Percentiles rank a stretch among this genome's conserved stretches.
Evolutionary conservation across 2,329 filamentous ascomycete genomes (phyloP).

Genomic region (Penicillium sp.): DNA sequence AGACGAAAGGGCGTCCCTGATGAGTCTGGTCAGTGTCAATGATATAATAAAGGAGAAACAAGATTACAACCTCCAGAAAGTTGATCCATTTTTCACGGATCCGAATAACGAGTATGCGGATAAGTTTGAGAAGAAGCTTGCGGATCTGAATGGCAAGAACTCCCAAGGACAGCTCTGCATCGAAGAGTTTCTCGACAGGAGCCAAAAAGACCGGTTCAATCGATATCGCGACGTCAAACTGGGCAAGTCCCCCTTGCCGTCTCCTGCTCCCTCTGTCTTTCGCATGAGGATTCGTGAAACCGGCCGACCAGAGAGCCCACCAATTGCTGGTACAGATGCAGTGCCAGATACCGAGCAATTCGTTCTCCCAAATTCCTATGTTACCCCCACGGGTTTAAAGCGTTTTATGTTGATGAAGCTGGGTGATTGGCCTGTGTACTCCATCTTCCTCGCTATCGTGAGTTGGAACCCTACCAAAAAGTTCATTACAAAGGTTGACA

Average conservation of each 20-base stretch:
- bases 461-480: neutral
- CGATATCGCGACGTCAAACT: constrained; percentile 59
- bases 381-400: constrained; percentile 55
- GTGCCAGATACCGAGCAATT: constrained; percentile 49
- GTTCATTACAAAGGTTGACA: neutral
- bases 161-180: constrained; percentile 62
- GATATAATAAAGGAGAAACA: constrained; percentile 52
- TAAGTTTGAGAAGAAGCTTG: constrained; percentile 58
- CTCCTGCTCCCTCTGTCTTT: constrained; percentile 38
- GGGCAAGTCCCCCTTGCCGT: constrained; percentile 44
- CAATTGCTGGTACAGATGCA: constrained; percentile 25
- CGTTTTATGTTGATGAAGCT: constrained; percentile 57
- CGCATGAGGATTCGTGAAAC: constrained; percentile 34
- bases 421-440: constrained; percentile 65
- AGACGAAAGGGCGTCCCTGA: constrained; percentile 47
- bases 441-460: constrained; percentile 57
- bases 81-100: constrained; percentile 68
- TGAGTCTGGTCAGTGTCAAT: constrained; percentile 58
- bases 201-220: constrained; percentile 66
- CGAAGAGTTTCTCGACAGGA: constrained; percentile 63
- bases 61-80: constrained; percentile 63
- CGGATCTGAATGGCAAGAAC: constrained; percentile 55
- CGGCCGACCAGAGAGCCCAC: constrained; percentile 34
- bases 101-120: constrained; percentile 61
- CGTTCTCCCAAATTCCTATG: constrained; percentile 56